Base-by-base conservation (phyloP, 2,329 filamentous ascomycete species). In the Ophiostoma sp. region DNA sequence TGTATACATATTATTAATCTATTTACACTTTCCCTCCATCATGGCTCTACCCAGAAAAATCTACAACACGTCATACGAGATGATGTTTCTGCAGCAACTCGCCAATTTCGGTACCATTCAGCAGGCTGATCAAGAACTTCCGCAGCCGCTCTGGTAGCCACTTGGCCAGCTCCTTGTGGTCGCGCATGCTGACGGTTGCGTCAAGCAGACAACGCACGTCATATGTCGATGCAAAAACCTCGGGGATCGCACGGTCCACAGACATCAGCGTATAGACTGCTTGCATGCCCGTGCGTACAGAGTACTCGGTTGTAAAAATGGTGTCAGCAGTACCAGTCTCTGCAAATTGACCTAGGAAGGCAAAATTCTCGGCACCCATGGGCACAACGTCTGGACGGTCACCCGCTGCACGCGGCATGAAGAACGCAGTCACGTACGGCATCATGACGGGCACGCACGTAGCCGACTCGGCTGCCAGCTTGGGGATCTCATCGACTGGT, bases 301-400 rank as follows among this genome's bases (percentile, higher is more conserved):
- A 77, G 72, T 81, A 80, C 69, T 81, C 78, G 62, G 76, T 76
- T 8, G 75, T 77, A 64, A 78, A 77, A 38, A 78, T 78, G 44
- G 74, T 76, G 70, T 80, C 79, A 41, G 75, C 73, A 11, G 74
- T 71, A 45, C 69, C 73, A 36, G 79, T 77, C 72, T 80, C 79
- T 18, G 79, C 78, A 73, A 78, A 81, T 71, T 80, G 78, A 11
- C 79, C 78, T 49, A 81, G 72, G 18, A 80, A 73, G 0, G 76
- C 79, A 64, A 80, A 71, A 72, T 81, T 81, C 36, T 70, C 74
- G 38, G 74, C 75, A 5, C 75, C 75, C 18, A 74, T 67, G 0
- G 79, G 79, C 62, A 80, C 76, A 0, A 80, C 75, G n/a, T 73
- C 68, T 3, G 79, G 79, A 3, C 80, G 76, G 72, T 81, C 78